These are phyloP conservation scores for Drosera capensis DNA, from an alignment of 148 eudicot species.

Conservation along the genomic window DNA sequence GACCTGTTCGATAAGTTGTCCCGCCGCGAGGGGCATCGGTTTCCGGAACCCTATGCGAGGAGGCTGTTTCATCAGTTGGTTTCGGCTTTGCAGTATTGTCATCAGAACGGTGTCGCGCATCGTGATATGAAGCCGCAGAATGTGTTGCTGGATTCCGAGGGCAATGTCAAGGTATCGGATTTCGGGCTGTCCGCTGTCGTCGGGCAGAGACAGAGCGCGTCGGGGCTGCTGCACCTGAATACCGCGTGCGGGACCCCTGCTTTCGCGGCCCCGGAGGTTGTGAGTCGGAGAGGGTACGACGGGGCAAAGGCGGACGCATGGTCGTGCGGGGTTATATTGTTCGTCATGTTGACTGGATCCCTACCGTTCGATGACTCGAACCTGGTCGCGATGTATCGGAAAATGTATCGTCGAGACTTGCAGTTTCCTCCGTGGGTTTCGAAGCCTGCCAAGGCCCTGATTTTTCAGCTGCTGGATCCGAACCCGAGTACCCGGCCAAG, in stretches of 20 bases:
- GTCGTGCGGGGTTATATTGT: constrained; percentile 75
- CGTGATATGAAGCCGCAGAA: constrained; percentile 80
- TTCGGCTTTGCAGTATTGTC: constrained; percentile 57
- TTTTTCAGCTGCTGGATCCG: constrained; percentile 48
- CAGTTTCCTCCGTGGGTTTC: constrained; percentile 37
- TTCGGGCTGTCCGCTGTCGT: constrained; percentile 77
- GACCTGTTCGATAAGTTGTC: constrained; percentile 38
- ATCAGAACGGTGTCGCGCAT: constrained; percentile 56
- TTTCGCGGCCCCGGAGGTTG: constrained; percentile 57
- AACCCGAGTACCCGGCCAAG: constrained; percentile 45
- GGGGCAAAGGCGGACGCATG: constrained; percentile 75
- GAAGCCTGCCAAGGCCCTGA: constrained; percentile 26
- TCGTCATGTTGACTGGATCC: constrained; percentile 36
- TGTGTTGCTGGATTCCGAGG: constrained; percentile 34
- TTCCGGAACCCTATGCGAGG: constrained; percentile 40
- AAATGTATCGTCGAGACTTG: constrained; percentile 35
- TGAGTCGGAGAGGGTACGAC: constrained; percentile 39
- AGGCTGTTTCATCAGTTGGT: constrained; percentile 43
- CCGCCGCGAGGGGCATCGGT: constrained; percentile 29
- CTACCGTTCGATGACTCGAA: constrained; percentile 64
- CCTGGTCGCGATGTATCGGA: constrained; percentile 44
- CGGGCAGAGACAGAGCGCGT: constrained; percentile 8
- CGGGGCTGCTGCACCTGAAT: constrained; percentile 17
- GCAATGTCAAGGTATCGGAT: constrained; percentile 39
- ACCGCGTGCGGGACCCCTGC: constrained; percentile 46